These are phyloP conservation scores for Galerina sulciceps DNA, from an alignment of 768 basidiomycete species.

Conservation along the genomic window DNA sequence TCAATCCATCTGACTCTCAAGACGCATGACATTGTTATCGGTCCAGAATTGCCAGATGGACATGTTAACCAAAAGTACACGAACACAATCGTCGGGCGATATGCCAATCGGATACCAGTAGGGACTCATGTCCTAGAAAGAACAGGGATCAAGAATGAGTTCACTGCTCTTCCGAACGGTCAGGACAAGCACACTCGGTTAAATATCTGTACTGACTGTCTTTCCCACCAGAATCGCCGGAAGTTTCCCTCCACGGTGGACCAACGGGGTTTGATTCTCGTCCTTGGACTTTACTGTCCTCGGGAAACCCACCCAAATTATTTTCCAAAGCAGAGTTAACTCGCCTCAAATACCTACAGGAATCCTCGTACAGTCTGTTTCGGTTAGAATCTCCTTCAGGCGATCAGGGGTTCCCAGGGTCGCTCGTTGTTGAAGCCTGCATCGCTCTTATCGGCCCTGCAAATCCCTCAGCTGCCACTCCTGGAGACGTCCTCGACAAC, in stretches of 20 bases:
- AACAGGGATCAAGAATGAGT: constrained; percentile 51
- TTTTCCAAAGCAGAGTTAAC: constrained; percentile 60
- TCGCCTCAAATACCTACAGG: constrained; percentile 39
- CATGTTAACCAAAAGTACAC: constrained; percentile 69
- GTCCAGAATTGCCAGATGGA: constrained; percentile 64
- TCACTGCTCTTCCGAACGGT: constrained; percentile 52
- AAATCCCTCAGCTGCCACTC: constrained; percentile 3
- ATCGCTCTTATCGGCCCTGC: constrained; percentile 48
- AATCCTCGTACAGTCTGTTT: constrained; percentile 53
- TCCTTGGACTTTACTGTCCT: constrained; percentile 52
- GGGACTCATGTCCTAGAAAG: constrained; percentile 56
- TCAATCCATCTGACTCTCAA: constrained; percentile 24
- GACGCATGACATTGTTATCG: constrained; percentile 80
- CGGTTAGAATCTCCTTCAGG: constrained; percentile 61
- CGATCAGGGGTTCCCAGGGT: constrained; percentile 74
- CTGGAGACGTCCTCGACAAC: constrained; percentile 20
- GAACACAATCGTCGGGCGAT: constrained; percentile 75
- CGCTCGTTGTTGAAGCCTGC: constrained; percentile 61
- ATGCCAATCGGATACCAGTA: constrained; percentile 74
- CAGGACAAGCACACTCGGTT: constrained; percentile 5
- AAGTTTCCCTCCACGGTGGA: constrained; percentile 77
- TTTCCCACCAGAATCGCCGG: constrained; percentile 41
- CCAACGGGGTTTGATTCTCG: constrained; percentile 64
- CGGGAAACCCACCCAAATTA: constrained; percentile 45
- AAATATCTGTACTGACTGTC: not conserved